Base-by-base conservation (phyloP, 345 rosid genomes). In the Psidium guajava region DNA sequence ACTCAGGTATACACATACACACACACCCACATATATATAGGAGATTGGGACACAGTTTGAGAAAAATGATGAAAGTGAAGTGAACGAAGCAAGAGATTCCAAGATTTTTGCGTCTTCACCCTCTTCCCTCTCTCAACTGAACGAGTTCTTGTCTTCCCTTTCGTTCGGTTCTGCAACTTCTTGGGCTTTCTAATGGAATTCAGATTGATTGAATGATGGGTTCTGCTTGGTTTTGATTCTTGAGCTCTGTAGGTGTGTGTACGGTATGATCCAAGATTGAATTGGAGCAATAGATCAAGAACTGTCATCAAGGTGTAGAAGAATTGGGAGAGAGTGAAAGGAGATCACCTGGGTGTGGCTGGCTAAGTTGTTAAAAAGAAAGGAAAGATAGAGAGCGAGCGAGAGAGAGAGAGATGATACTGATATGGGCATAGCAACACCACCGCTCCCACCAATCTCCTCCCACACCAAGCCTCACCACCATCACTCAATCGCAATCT, bases 361-460 rank as follows among this genome's bases (percentile, higher is more conserved):
- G 47, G 24, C 47, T 69, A 32, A 69, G 77, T 69, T 8, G 77
- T 69, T 69, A 40, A 49, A 49, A 54, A 82, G 32, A 50, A 22
- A 11, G 51, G 51, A 82, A 51, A 61, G 51, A 51, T 6, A 82
- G 53, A 32, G 28, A 54, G 56, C 82, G 82, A 54, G 55, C 14
- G 84, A 50, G 50, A 87, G 81, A 84, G 91, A 91, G 83, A 90
- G 91, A 89, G 87, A 86, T 74, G 86, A 88, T 86, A 87, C 82
- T 91, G 92, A 89, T 88, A 96, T 93, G 97, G 97, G 93, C 90
- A 89, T 95, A 95, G 93, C 95, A 88, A 90, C 89, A 86, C 88
- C 92, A 54, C 86, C 89, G 14, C 56, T 86, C 81, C 49, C 84
- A 80, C 84, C 89, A 54, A 32, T 89, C 85, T 87, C 88, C 52